Conservation (phyloP, 495 filamentous ascomycete species). For the Aspergillus nidulans region DNA sequence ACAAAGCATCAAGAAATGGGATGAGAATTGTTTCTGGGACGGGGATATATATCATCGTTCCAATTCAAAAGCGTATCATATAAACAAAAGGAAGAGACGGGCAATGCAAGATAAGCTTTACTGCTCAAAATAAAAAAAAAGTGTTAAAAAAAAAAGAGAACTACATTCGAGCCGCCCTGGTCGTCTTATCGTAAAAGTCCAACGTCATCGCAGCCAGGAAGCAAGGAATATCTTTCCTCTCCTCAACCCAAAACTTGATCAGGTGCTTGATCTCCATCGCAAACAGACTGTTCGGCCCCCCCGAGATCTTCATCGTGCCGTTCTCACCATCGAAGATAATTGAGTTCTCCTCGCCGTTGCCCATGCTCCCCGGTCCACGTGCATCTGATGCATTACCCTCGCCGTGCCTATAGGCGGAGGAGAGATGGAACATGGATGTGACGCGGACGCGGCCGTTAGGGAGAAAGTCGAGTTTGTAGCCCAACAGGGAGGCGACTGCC, state of each 20-base stretch:
- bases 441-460: conserved; percentile 88
- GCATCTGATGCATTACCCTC: conserved; percentile 47
- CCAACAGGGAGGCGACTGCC: conserved; percentile 80
- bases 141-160: background rate
- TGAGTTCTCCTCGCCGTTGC: conserved; percentile 59
- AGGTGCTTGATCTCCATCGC: conserved; percentile 75
- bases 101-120: too few relatives aligned
- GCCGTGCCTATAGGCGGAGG: conserved; percentile 48
- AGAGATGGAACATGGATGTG: conserved; percentile 72
- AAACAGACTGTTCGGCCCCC: conserved; percentile 81
- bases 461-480: conserved; percentile 90
- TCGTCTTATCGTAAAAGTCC: conserved; percentile 86
- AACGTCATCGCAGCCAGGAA: conserved; percentile 85
- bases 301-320: conserved; percentile 94
- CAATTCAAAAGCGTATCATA: too few relatives aligned
- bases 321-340: conserved; percentile 97
- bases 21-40: too few relatives aligned
- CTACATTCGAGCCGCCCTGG: conserved; percentile 46
- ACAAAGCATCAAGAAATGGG: too few relatives aligned
- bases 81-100: background rate
- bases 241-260: conserved; percentile 91
- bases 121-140: background rate
- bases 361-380: conserved; percentile 55
- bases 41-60: too few relatives aligned
- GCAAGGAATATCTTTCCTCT: conserved; percentile 84